These are phyloP conservation scores for Dendrobium catenatum DNA, from an alignment of 106 monocot species.

Conservation along the genomic window DNA sequence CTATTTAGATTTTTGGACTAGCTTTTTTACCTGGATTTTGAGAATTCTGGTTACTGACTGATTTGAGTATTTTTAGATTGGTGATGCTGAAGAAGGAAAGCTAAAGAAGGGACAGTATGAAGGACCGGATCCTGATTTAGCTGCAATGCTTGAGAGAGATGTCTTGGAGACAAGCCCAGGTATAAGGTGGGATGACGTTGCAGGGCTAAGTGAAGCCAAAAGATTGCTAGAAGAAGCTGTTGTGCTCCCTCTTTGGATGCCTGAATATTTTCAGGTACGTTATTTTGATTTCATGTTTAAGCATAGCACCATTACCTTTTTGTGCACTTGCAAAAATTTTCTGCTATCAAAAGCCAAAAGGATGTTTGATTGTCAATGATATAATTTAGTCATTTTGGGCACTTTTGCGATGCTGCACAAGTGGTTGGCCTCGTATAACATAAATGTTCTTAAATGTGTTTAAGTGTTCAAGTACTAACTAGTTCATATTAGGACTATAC, in stretches of 20 bases:
- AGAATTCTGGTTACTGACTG: conserved; percentile 1
- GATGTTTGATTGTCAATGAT: neutral
- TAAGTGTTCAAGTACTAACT: neutral
- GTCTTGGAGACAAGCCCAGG: conserved; percentile 93
- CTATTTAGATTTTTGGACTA: neutral
- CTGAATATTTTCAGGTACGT: conserved; percentile 95
- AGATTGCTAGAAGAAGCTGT: conserved; percentile 94
- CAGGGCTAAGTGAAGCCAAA: conserved; percentile 95
- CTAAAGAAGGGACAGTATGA: conserved; percentile 82
- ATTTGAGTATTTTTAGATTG: conserved; percentile 33
- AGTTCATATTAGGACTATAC: neutral
- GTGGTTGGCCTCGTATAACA: neutral
- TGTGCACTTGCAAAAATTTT: neutral
- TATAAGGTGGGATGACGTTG: conserved; percentile 99
- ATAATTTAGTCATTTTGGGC: neutral
- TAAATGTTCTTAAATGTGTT: neutral
- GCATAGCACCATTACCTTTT: neutral
- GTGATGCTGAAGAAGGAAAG: conserved; percentile 78
- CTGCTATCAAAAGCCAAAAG: neutral
- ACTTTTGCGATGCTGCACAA: neutral
- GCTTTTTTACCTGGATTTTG: neutral
- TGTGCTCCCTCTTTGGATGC: conserved; percentile 99
- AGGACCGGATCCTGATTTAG: conserved; percentile 95
- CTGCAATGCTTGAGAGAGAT: conserved; percentile 97
- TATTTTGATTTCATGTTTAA: neutral